Base-by-base conservation (phyloP, 306 rosid genomes). In the Luffa acutangula region DNA sequence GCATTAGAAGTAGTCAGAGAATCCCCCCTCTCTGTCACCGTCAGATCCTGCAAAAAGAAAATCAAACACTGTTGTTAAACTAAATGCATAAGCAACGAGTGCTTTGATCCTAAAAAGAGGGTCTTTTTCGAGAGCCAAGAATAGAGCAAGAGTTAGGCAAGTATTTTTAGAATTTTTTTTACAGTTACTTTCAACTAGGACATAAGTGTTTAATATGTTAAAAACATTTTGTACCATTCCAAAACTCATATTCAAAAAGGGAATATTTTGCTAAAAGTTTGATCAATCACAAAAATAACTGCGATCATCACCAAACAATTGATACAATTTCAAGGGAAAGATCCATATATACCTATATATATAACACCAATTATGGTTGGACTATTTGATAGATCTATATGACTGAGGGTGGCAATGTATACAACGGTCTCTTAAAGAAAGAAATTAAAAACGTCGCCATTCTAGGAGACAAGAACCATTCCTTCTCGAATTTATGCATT, bases 1-100 rank as follows among this genome's bases (percentile, higher is more conserved):
- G 84, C 79, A 83, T 90, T 85, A 94, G 92, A 94, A 94, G 90
- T 81, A 86, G 85, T 90, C 98, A 78, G 91, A 96, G 85, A 94
- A 94, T 78, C 94, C 82, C 71, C 96, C 92, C 78, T 87, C 96
- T 88, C 86, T 85, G 57, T 80, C 90, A 85, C 84, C 82, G 87
- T 86, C 96, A 77, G 86, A 81, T 87, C 96, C 97, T 92, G 96
- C 92, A 87, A 48, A 83, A 83, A 53, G 85, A 79, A 82, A 79
- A 85, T 67, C 58, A 48, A 70, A 64, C 21, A 70, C 36, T 25
- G 56, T 53, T 76, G 52, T 41, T 43, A 9, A 70, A 65, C 20
- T 52, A 31, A 65, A 76, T 34, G 33, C 31, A 39, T 79, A 9
- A 7, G 25, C 21, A 6, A 31, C 8, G 31, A 52, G 20, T 20